Base-by-base conservation (phyloP, 2,329 filamentous ascomycete species). In the Xylariaceae sp. region DNA sequence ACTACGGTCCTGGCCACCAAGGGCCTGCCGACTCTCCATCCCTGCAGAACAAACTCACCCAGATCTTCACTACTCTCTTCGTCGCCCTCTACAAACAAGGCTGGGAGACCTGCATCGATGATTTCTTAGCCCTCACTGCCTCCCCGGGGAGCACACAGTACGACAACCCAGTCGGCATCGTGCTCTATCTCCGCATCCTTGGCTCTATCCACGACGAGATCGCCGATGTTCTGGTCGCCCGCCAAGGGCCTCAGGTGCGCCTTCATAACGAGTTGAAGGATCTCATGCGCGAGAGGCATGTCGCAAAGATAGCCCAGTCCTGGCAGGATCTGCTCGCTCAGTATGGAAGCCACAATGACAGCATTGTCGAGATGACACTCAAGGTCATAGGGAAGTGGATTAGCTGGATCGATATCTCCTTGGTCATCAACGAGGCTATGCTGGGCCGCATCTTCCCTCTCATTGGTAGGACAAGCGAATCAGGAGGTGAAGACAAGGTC, bases 381-480 rank as follows among this genome's bases (percentile, higher is more conserved):
- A 90, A 87, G 70, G 87, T 90, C n/a, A 83, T 99, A 57, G 90
- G 90, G 35, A 94, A 92, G 68, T 99, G 94, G 92, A 90, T 96
- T 53, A 95, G 90, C 78, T 99, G 94, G 94, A 95, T 95, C 63
- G 94, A 97, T 65, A 97, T 99, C 61, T 88, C 87, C 44, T 76
- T 99, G 49, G 85, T 99, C 40, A 89, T 99, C 61, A 95, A 95
- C 68, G 83, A 91, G 65, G 82, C 86, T 47, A 94, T 96, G 80
- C 82, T 97, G 62, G 84, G 81, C 64, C 80, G 90, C 43, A 78
- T 99, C 51, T 86, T 96, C 62, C 87, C 94, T 57, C 82, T 97
- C 56, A 86, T 95, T 48, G 89, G 89, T n/a, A 87, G 86, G 68
- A 76, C 83, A 64, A 79, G 83, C 66, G 65, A 77, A 56, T 70